phyloP scores from a whole-genome alignment of 169 alveolate species.

The Fabrea salina region DNA sequence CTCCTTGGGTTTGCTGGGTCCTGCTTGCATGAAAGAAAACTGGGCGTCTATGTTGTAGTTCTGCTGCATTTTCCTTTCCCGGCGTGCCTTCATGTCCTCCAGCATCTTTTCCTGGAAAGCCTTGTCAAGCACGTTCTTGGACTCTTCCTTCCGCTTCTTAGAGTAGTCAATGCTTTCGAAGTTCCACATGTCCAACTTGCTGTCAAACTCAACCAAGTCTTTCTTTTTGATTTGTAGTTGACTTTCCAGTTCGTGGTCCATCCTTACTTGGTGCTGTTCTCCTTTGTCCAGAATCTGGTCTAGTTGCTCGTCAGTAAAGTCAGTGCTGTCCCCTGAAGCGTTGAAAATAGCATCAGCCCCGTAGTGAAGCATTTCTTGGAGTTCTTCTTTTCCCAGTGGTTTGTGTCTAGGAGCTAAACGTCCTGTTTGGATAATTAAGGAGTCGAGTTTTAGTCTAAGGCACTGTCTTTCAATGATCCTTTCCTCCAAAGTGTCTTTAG shows the following conservation, averaged over 20 bases:
- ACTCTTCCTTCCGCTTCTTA: slow-evolving; percentile 61
- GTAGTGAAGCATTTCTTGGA: slow-evolving; percentile 82
- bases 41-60: slow-evolving; percentile 55
- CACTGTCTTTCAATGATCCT: slow-evolving; percentile 95
- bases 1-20: slow-evolving; percentile 39
- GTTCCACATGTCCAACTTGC: slow-evolving; percentile 37
- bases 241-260: slow-evolving; percentile 66
- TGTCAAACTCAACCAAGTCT: slow-evolving; percentile 47
- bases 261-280: slow-evolving; percentile 47
- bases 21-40: slow-evolving; percentile 39
- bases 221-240: slow-evolving; percentile 65
- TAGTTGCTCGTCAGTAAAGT: slow-evolving; percentile 81
- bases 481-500: slow-evolving; percentile 96
- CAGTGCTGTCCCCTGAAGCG: slow-evolving; percentile 52
- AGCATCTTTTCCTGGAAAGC: slow-evolving; percentile 60
- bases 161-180: slow-evolving; percentile 49
- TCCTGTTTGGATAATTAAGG: slow-evolving; percentile 96
- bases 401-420: slow-evolving; percentile 79
- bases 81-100: slow-evolving; percentile 53
- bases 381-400: slow-evolving; percentile 79
- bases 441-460: slow-evolving; percentile 93
- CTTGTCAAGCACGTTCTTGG: slow-evolving; percentile 72
- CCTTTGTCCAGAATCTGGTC: slow-evolving; percentile 59
- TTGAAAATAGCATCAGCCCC: slow-evolving; percentile 88
- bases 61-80: slow-evolving; percentile 60